Percentiles rank a stretch among this genome's conserved stretches.
Evolutionary conservation across 371 early-diverging fungal species (phyloP).

Genomic region (Lichtheimia hyalospora): DNA sequence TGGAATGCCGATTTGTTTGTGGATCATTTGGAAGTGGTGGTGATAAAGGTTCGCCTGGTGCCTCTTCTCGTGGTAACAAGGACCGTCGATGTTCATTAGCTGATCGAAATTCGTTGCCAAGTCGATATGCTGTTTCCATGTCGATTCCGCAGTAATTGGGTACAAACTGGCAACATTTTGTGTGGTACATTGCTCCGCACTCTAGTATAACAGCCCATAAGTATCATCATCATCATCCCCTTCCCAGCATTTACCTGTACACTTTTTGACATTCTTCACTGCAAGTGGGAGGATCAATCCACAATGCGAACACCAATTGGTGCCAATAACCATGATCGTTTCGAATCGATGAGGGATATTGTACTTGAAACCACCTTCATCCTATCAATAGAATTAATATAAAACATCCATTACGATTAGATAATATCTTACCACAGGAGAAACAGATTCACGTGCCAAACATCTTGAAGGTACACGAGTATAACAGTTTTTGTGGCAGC

Average conservation of each 20-base stretch:
- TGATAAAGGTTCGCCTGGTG: too few relatives aligned
- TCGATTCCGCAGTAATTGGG: slow-evolving; percentile 95
- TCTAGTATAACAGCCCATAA: slow-evolving; percentile 32
- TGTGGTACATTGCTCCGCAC: slow-evolving; percentile 86
- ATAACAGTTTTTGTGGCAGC: slow-evolving; percentile 92
- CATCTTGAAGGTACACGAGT: slow-evolving; percentile 89
- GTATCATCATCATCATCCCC: too few relatives aligned
- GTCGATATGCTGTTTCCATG: slow-evolving; percentile 80
- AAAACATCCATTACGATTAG: too few relatives aligned
- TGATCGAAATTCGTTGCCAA: slow-evolving; percentile 75
- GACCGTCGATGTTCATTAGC: slow-evolving; percentile 31
- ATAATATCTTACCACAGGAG: slow-evolving; percentile 35
- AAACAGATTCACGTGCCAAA: slow-evolving; percentile 62
- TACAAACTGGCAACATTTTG: slow-evolving; percentile 84
- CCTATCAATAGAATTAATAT: slow-evolving; percentile 35
- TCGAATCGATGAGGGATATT: slow-evolving; percentile 95
- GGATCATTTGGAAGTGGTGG: too few relatives aligned
- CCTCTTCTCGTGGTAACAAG: too few relatives aligned
- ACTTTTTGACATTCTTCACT: slow-evolving; percentile 64
- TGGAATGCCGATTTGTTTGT: too few relatives aligned
- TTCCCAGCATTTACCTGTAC: slow-evolving; percentile 36
- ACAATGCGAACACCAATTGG: slow-evolving; percentile 98
- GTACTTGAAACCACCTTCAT: slow-evolving; percentile 78
- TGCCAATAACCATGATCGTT: slow-evolving; percentile 70
- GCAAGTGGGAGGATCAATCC: slow-evolving; percentile 92